Evolutionary conservation across 225 moss, liverwort and hornwort genomes (phyloP), one percentile per base, ranked within the genome.

Genomic region (Takakia lepidozioides): DNA sequence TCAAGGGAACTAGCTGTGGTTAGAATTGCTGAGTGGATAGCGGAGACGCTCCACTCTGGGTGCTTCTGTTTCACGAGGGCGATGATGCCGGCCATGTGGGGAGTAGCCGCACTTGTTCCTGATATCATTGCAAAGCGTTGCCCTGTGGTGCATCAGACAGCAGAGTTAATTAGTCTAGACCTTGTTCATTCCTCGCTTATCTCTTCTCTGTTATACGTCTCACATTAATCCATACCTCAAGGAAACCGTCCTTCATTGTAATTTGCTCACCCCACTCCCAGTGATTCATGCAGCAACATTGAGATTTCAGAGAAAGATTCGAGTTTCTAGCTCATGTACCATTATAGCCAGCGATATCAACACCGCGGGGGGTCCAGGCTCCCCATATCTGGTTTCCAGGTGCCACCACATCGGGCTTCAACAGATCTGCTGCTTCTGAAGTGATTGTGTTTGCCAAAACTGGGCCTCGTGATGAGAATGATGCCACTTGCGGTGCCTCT

Each of bases 371-470:
- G 50, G 73, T 78, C 95, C 95, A 98, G 3, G 90, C 84, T 18
- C 76, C 95, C 95, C 95, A 98, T 8, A 98, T 87, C 51, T 84
- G 72, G 43, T 78, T 82, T 30, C 95, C 95, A 17, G 95, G 95
- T 37, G 95, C 95, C 25, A 90, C 41, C 4, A 98, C 46, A 55
- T 86, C 89, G 1, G 93, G 93, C 56, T 93, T 93, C 48, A 88
- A 67, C 22, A 93, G 38, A 57, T 93, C 93, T 5, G 85, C 93
- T 10, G 86, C 63, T 2, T 83, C 59, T 29, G 93, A 93, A 5
- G 88, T 81, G 51, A 93, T 83, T 48, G 93, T 93, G 61, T 84
- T 85, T 30, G 93, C 88, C 32, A 83, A 93, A 29, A 88, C 78
- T 32, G 93, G 93, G 5, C 93, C 93, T 57, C 93, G 59, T 5